Evolutionary conservation across 371 early-diverging fungal species (phyloP).

Genomic region (Zancudomyces culisetae): DNA sequence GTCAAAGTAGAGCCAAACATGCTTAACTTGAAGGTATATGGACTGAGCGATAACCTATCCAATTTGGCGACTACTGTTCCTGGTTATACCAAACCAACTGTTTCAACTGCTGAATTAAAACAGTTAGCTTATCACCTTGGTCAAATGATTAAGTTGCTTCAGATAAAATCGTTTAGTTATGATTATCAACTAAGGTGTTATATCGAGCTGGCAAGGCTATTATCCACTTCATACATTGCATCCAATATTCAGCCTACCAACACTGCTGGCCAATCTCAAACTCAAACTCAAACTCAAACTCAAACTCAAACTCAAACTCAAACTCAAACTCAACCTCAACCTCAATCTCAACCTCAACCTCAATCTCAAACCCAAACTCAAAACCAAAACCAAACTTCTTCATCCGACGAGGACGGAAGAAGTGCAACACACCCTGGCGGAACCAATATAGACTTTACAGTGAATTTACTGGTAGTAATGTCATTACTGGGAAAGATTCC

Average conservation of each 20-base stretch:
- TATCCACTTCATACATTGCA: neutral
- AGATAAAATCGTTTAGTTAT: conserved; percentile 21
- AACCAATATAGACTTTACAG: conserved; percentile 8
- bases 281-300: too few species aligned
- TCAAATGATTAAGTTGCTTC: conserved; percentile 23
- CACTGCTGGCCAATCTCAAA: conserved; percentile 7
- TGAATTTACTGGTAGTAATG: neutral
- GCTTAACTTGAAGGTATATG: conserved; percentile 19
- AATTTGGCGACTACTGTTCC: conserved; percentile 22
- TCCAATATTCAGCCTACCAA: conserved; percentile 13
- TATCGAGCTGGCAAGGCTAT: conserved; percentile 9
- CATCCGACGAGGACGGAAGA: too few species aligned
- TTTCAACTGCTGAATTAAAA: conserved; percentile 16
- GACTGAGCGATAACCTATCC: conserved; percentile 18
- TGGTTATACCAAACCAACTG: conserved; percentile 15
- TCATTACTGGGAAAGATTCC: conserved; percentile 7
- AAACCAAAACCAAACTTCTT: too few species aligned
- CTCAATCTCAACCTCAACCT: too few species aligned
- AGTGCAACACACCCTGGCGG: too few species aligned
- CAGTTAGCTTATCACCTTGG: conserved; percentile 19
- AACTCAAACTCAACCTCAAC: too few species aligned
- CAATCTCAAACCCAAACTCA: conserved; percentile 1
- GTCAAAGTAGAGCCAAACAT: conserved; percentile 15
- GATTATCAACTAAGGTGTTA: conserved; percentile 26
- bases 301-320: too few species aligned